Percentiles rank a stretch among this genome's conserved stretches.
These are phyloP conservation scores for Yarrowia sp. DNA, from an alignment of 805 yeast species.

Conservation along the genomic window DNA sequence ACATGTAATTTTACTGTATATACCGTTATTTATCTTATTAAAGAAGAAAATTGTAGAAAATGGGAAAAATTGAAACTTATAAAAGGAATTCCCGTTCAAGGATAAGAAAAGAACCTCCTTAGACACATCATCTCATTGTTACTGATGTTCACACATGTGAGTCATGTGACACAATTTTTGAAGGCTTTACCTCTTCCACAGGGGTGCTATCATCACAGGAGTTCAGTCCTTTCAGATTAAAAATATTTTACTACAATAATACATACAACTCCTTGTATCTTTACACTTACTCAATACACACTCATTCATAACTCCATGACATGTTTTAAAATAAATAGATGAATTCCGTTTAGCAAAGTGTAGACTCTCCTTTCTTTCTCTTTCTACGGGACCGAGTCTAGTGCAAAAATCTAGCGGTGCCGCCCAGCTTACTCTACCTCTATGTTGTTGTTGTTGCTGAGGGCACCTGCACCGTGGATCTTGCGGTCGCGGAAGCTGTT, in stretches of 20 bases:
- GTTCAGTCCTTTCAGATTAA: no score
- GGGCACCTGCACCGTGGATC: conserved; percentile 11
- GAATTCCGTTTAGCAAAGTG: conserved; percentile 26
- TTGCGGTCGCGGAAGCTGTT: conserved; percentile 30
- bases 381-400: conserved; percentile 9
- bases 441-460: conserved; percentile 20
- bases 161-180: no score
- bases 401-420: conserved; percentile 22
- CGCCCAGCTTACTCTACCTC: conserved; percentile 22
- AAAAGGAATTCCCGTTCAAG: no score
- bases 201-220: no score
- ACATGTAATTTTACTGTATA: conserved; percentile 20
- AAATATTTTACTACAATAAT: no score
- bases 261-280: no score
- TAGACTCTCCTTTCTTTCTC: conserved; percentile 23
- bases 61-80: no score
- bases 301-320: conserved; percentile 3
- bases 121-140: no score
- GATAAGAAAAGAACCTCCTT: no score
- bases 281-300: no score
- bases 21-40: neutral
- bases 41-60: neutral
- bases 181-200: no score
- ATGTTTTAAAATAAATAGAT: conserved; percentile 23
- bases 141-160: no score